Evolutionary conservation across 441 rosid genomes (phyloP), one percentile per base, ranked within the genome.

Genomic region (Populus tomentosa): DNA sequence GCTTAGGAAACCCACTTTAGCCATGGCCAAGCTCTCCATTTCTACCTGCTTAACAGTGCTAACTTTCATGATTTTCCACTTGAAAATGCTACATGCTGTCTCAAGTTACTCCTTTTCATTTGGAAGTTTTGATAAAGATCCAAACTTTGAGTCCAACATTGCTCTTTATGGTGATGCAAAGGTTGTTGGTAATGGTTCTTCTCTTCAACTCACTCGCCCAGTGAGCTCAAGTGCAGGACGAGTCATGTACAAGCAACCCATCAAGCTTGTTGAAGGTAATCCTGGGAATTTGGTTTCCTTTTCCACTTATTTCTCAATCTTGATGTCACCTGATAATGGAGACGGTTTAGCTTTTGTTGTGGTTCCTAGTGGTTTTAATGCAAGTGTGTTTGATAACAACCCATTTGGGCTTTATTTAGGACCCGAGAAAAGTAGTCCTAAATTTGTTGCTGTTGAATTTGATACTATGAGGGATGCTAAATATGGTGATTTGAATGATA

Each of bases 291-390:
- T 79, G 73, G 90, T 84, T 69, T 88, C 94, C 78, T 92, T 94
- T 79, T 89, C 95, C 28, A 91, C 87, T 72, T 78, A 83, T 80
- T 91, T 94, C 81, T 86, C 97, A 11, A 91, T 92, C 75, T 89
- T 89, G 0, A 79, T 94, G 83, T 79, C 92, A 10, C 79, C 71
- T 32, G 91, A 82, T 38, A 71, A 16, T 75, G 92, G 88, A 77
- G 88, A 80, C 77, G 95, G 90, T 38, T 79, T 94, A 81, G 91
- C 90, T 73, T 89, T 94, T 80, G 79, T 89, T 38, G 80, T 94
- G 90, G 85, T 85, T 76, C 96, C 97, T 32, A 79, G 59, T 20
- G 85, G 83, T 73, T 80, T 88, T 73, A 72, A 82, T 76, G 79
- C 69, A n/a, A 81, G 77, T 26, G 68, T 79, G 35, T 84, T 86